Evolutionary conservation across 805 yeast species (phyloP).

Genomic region (Torulaspora franciscae): DNA sequence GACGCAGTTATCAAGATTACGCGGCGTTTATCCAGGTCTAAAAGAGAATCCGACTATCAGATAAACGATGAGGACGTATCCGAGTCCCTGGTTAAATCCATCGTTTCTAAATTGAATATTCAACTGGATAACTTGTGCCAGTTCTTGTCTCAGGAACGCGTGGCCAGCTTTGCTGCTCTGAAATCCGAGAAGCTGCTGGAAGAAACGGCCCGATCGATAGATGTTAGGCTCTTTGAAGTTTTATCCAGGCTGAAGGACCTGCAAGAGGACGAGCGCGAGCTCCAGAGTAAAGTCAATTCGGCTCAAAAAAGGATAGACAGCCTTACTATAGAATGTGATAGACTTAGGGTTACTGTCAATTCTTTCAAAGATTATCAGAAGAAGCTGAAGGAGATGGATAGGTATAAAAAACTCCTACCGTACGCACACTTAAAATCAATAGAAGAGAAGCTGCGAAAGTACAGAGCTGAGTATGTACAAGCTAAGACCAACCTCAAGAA

Average conservation of each 20-base stretch:
- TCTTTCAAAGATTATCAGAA: conserved; percentile 44
- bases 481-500: conserved; percentile 29
- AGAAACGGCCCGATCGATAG: conserved; percentile 80
- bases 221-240: conserved; percentile 49
- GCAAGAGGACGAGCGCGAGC: conserved; percentile 42
- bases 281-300: conserved; percentile 38
- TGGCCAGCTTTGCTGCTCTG: conserved; percentile 82
- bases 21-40: conserved; percentile 42
- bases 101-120: conserved; percentile 53
- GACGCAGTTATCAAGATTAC: conserved; percentile 37
- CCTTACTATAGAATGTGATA: conserved; percentile 35
- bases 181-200: conserved; percentile 66
- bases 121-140: conserved; percentile 91
- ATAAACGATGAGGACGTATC: conserved; percentile 40
- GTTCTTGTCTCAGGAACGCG: conserved; percentile 91
- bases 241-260: conserved; percentile 54
- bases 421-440: conserved; percentile 45
- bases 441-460: conserved; percentile 27
- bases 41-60: conserved; percentile 48
- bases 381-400: conserved; percentile 43
- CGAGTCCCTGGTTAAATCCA: conserved; percentile 44
- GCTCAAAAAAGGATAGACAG: conserved; percentile 31
- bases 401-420: conserved; percentile 46
- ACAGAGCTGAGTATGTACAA: conserved; percentile 28
- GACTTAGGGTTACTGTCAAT: conserved; percentile 46